phyloP scores from a whole-genome alignment of 352 stramenopile species.

The Pythium dissimile region DNA sequence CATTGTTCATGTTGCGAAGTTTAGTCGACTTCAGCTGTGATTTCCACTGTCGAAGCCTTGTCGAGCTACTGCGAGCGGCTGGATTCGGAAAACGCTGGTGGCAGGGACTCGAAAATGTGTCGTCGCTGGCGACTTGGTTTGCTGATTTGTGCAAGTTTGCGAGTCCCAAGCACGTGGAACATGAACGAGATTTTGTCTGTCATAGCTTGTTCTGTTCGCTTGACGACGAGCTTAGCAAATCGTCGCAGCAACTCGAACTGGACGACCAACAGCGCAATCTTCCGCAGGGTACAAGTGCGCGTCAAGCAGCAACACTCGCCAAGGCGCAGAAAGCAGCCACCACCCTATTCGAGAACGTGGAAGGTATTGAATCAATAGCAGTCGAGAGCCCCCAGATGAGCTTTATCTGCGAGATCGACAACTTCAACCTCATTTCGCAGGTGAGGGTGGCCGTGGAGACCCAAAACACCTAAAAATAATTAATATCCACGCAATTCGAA shows the following conservation, averaged over 20 bases:
- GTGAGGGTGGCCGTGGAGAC: not conserved
- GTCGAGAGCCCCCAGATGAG: slow-evolving; percentile 31
- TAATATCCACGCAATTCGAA: too few relatives aligned
- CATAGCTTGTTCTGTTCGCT: slow-evolving; percentile 59
- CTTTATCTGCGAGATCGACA: slow-evolving; percentile 49
- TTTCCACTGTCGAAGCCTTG: slow-evolving; percentile 10
- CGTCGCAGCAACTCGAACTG: slow-evolving; percentile 47
- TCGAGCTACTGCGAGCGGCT: not conserved
- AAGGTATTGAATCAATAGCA: slow-evolving; percentile 41
- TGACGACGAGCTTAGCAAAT: slow-evolving; percentile 46
- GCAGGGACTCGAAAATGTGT: slow-evolving; percentile 20
- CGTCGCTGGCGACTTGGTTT: slow-evolving; percentile 29
- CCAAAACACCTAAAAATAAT: slow-evolving; percentile 20
- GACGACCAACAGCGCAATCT: slow-evolving; percentile 47
- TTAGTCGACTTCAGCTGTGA: slow-evolving; percentile 22
- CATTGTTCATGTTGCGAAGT: slow-evolving; percentile 2
- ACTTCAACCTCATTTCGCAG: slow-evolving; percentile 25
- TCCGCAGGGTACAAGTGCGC: slow-evolving; percentile 34
- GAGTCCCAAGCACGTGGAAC: slow-evolving; percentile 32
- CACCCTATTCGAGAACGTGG: slow-evolving; percentile 29
- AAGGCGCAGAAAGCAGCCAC: slow-evolving; percentile 24
- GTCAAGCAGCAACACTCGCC: slow-evolving; percentile 16
- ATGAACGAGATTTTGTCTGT: slow-evolving; percentile 42
- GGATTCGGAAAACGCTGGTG: not conserved
- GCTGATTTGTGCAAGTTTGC: slow-evolving; percentile 30